These are phyloP conservation scores for Globisporangium cederbergense DNA, from an alignment of 352 stramenopile species.

Conservation along the genomic window DNA sequence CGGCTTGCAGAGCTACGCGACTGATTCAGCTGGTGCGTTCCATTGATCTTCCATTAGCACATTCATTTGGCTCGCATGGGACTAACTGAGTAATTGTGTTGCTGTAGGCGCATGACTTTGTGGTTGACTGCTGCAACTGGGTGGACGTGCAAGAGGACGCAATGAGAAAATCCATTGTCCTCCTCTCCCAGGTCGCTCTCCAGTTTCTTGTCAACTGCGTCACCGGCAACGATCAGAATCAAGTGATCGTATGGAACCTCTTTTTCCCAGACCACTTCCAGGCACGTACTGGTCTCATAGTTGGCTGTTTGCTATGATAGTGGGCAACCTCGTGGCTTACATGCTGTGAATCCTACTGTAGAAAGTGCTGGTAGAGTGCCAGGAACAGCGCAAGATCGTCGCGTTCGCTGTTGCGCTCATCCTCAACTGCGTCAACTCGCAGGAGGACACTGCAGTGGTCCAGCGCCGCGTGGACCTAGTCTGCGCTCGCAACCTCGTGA, in stretches of 20 bases:
- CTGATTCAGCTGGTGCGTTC: constrained; percentile 23
- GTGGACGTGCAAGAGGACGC: constrained; percentile 53
- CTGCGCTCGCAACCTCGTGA: constrained; percentile 61
- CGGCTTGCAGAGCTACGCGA: constrained; percentile 27
- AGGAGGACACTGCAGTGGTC: constrained; percentile 15
- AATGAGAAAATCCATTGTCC: constrained; percentile 37
- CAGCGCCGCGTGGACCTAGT: constrained; percentile 53
- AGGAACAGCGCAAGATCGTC: constrained; percentile 73
- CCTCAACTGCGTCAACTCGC: constrained; percentile 66
- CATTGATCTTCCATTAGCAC: not conserved
- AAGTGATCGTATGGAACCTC: constrained; percentile 45
- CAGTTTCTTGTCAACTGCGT: constrained; percentile 77
- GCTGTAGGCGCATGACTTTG: constrained; percentile 35
- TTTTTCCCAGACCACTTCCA: constrained; percentile 76
- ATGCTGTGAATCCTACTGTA: constrained; percentile 17
- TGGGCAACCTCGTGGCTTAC: not conserved
- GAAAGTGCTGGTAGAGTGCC: constrained; percentile 83
- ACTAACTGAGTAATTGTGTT: constrained; percentile 12
- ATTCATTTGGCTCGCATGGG: not conserved
- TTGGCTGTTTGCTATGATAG: not conserved
- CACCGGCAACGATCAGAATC: constrained; percentile 40
- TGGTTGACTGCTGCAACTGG: constrained; percentile 47
- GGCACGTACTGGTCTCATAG: constrained; percentile 18
- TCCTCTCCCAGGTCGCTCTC: constrained; percentile 61
- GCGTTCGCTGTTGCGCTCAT: constrained; percentile 60